phyloP scores from a whole-genome alignment of 2,329 filamentous ascomycete genomes.

The Cladosporium sp. region DNA sequence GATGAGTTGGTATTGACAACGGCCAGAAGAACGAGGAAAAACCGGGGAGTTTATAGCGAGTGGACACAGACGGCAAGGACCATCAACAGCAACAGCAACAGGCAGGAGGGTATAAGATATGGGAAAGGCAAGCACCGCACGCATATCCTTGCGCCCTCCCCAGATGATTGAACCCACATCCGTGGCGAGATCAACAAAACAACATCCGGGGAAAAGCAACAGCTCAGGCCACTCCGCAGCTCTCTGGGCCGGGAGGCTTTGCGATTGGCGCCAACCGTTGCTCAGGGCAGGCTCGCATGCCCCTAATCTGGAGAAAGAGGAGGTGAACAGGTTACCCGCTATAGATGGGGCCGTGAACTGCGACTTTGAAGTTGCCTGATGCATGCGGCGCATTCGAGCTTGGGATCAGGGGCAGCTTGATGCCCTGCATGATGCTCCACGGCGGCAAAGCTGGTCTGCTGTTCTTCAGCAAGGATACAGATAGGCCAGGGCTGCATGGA shows the following conservation, averaged over 20 bases:
- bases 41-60: background rate
- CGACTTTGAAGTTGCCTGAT: background rate
- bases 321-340: background rate
- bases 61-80: constrained; percentile 9
- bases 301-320: background rate
- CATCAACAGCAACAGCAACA: background rate
- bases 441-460: background rate
- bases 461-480: background rate
- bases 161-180: background rate
- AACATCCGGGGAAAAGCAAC: constrained; percentile 14
- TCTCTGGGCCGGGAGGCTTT: background rate
- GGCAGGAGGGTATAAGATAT: constrained; percentile 2
- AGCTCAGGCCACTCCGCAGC: constrained; percentile 5
- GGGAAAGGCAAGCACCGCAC: constrained; percentile 1
- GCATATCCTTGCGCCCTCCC: constrained; percentile 12
- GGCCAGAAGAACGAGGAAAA: background rate
- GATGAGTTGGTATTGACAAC: background rate
- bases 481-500: background rate
- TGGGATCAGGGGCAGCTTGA: background rate
- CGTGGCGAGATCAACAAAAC: constrained; percentile 6
- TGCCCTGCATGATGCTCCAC: background rate
- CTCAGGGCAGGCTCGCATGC: background rate
- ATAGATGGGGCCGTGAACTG: background rate
- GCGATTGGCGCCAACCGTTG: constrained; percentile 2
- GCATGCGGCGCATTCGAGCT: background rate